These are phyloP conservation scores for Fusarium torulosum DNA, from an alignment of 2,329 filamentous ascomycete genomes.

Conservation along the genomic window DNA sequence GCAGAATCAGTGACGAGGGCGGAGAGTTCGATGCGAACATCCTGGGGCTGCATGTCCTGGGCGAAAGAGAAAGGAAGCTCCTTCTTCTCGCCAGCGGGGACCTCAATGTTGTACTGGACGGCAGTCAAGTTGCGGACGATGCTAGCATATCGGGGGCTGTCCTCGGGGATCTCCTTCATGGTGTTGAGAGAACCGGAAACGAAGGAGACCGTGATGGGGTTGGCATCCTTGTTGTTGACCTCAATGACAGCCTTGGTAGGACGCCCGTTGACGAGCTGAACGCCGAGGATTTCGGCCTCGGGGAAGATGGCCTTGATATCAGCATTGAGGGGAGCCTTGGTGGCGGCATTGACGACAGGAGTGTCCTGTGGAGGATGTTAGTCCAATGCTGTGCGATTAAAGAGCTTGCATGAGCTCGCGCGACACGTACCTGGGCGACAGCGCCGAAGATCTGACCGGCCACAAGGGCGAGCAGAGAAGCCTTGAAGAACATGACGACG, in stretches of 20 bases:
- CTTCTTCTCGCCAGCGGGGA: slow-evolving; percentile 81
- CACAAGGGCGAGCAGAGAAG: slow-evolving; percentile 78
- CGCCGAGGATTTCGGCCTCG: slow-evolving; percentile 86
- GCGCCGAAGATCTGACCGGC: slow-evolving; percentile 76
- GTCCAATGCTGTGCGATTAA: not conserved
- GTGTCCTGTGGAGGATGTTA: slow-evolving; percentile 24
- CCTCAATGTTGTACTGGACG: slow-evolving; percentile 77
- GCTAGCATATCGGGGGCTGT: slow-evolving; percentile 59
- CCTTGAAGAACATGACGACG: slow-evolving; percentile 76
- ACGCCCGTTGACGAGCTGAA: slow-evolving; percentile 94
- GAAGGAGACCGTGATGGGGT: slow-evolving; percentile 79
- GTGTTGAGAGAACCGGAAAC: slow-evolving; percentile 79
- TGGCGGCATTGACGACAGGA: slow-evolving; percentile 40
- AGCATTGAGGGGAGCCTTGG: slow-evolving; percentile 64
- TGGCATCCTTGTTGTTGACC: slow-evolving; percentile 85
- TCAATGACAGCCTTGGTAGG: slow-evolving; percentile 86
- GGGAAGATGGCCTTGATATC: slow-evolving; percentile 73
- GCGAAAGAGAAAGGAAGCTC: slow-evolving; percentile 85
- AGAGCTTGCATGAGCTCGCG: slow-evolving; percentile 11
- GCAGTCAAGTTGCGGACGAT: slow-evolving; percentile 89
- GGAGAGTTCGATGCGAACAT: slow-evolving; percentile 81
- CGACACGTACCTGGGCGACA: slow-evolving; percentile 70
- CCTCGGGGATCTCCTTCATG: slow-evolving; percentile 64
- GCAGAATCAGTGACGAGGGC: slow-evolving; percentile 78
- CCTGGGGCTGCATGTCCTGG: slow-evolving; percentile 92